These are phyloP conservation scores for Fusarium drepaniforme DNA, from an alignment of 2,329 filamentous ascomycete genomes.

Conservation along the genomic window DNA sequence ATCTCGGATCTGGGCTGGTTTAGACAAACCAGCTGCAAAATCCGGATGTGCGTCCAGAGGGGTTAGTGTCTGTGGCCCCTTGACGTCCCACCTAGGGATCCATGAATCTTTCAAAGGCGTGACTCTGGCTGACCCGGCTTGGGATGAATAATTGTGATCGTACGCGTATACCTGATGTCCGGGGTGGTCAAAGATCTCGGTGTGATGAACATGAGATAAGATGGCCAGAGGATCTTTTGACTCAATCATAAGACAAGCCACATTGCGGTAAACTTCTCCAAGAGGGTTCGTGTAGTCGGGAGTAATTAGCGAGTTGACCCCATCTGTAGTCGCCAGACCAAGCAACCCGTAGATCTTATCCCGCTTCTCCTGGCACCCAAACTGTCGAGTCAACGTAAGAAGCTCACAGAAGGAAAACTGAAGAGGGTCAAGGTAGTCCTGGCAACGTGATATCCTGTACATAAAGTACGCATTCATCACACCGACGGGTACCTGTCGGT, in stretches of 20 bases:
- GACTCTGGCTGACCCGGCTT: not conserved
- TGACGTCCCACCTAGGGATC: not conserved
- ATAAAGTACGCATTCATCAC: conserved; percentile 4
- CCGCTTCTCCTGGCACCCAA: not conserved
- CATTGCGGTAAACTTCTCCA: not conserved
- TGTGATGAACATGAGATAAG: not conserved
- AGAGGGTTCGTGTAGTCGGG: not conserved
- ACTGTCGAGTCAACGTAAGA: not conserved
- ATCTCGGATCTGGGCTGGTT: not conserved
- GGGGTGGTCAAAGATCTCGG: not conserved
- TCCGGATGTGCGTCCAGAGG: not conserved
- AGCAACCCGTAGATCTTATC: not conserved
- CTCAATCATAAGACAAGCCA: not conserved
- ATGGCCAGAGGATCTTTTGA: not conserved
- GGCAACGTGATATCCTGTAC: not conserved
- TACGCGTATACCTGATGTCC: not conserved
- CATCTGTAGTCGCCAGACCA: not conserved
- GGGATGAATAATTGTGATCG: not conserved
- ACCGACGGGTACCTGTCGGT: not conserved
- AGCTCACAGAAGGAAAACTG: not conserved
- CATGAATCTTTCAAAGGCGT: not conserved
- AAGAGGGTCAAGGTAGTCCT: not conserved
- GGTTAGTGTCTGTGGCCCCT: not conserved
- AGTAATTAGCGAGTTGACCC: not conserved
- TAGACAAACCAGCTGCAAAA: not conserved